Evolutionary conservation across 1,284 basidiomycete genomes (phyloP).

Genomic region (Trichosporon coremiiforme): DNA sequence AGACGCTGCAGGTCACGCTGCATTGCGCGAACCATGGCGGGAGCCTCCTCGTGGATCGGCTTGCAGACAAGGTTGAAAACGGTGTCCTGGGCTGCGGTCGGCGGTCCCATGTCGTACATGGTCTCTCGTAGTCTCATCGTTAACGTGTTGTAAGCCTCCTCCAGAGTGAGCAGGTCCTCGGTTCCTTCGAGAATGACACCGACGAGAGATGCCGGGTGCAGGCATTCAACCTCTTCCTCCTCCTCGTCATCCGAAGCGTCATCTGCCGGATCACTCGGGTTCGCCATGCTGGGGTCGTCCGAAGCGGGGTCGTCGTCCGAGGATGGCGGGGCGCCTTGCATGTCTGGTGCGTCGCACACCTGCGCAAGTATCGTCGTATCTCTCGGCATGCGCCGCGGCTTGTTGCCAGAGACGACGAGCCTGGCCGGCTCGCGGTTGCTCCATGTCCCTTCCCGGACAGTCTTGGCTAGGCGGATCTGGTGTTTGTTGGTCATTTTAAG

Average conservation of each 20-base stretch:
- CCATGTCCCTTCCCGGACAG: slow-evolving; percentile 52
- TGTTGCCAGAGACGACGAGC: slow-evolving; percentile 43
- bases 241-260: slow-evolving; percentile 44
- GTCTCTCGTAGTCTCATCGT: slow-evolving; percentile 36
- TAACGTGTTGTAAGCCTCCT: slow-evolving; percentile 51
- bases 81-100: background rate
- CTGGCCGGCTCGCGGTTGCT: slow-evolving; percentile 53
- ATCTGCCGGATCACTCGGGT: slow-evolving; percentile 16
- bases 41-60: slow-evolving; percentile 48
- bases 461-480: slow-evolving; percentile 46
- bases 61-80: background rate
- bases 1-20: slow-evolving; percentile 48
- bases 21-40: slow-evolving; percentile 49
- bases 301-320: slow-evolving; percentile 36
- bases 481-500: slow-evolving; percentile 38
- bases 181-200: slow-evolving; percentile 49
- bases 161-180: slow-evolving; percentile 51
- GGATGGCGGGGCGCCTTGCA: slow-evolving; percentile 19
- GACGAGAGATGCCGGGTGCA: slow-evolving; percentile 44
- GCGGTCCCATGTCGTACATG: slow-evolving; percentile 30
- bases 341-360: slow-evolving; percentile 26
- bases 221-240: slow-evolving; percentile 41
- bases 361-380: slow-evolving; percentile 24
- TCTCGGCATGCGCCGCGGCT: slow-evolving; percentile 18
- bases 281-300: slow-evolving; percentile 36